These are phyloP conservation scores for Tricholoma sp. DNA, from an alignment of 768 basidiomycete genomes.

Conservation along the genomic window DNA sequence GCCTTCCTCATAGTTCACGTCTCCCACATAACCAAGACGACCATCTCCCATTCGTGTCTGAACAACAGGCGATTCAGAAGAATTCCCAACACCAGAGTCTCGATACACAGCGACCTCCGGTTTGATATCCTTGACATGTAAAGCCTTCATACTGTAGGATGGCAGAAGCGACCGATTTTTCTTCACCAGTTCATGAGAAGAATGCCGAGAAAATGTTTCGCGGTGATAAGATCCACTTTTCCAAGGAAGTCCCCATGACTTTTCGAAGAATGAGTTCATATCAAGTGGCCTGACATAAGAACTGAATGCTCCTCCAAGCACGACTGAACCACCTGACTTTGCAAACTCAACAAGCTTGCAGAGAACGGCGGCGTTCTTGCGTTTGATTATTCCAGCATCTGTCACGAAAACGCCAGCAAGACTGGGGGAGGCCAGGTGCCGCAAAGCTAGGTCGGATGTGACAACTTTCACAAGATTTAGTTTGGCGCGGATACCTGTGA, in stretches of 20 bases:
- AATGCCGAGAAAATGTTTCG: constrained; percentile 31
- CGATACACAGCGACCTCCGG: constrained; percentile 29
- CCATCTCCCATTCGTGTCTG: constrained; percentile 30
- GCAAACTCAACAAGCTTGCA: constrained; percentile 31
- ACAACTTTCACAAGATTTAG: constrained; percentile 16
- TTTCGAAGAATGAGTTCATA: constrained; percentile 24
- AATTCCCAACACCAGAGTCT: constrained; percentile 9
- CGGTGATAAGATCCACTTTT: constrained; percentile 35
- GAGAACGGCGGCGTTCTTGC: constrained; percentile 18
- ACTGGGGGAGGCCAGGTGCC: constrained; percentile 21
- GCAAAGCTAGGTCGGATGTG: constrained; percentile 15
- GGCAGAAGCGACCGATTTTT: constrained; percentile 22
- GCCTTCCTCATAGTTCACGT: constrained; percentile 26
- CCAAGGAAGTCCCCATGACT: constrained; percentile 32
- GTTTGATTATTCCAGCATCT: constrained; percentile 28
- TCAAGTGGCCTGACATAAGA: constrained; percentile 17
- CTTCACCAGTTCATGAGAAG: constrained; percentile 22
- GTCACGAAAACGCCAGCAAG: constrained; percentile 30
- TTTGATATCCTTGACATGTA: constrained; percentile 27
- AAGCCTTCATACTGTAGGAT: constrained; percentile 39
- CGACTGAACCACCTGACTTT: constrained; percentile 32
- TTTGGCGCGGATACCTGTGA: constrained; percentile 22
- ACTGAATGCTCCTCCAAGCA: constrained; percentile 32
- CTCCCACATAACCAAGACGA: constrained; percentile 33
- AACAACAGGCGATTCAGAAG: constrained; percentile 20